phyloP scores from a whole-genome alignment of 148 eudicot genomes.

The Limonium bicolor region DNA sequence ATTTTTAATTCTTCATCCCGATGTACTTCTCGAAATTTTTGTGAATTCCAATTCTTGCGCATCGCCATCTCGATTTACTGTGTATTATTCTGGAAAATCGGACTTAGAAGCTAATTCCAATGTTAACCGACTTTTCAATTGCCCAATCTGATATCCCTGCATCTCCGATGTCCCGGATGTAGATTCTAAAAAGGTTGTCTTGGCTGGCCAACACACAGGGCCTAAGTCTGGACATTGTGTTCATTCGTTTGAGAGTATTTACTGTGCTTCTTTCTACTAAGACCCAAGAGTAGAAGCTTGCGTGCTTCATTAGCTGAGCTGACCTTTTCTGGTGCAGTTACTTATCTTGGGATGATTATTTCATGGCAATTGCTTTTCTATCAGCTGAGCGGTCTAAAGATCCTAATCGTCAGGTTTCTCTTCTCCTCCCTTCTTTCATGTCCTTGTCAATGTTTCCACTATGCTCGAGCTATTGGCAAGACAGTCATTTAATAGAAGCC shows the following conservation, averaged over 20 bases:
- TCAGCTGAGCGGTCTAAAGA: slow-evolving; percentile 96
- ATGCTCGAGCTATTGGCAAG: too few species aligned
- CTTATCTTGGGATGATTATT: slow-evolving; percentile 90
- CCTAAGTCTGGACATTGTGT: background rate
- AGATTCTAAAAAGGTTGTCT: background rate
- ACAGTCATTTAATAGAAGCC: too few species aligned
- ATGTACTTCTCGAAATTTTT: too few species aligned
- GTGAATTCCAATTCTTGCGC: too few species aligned
- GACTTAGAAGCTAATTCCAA: too few species aligned
- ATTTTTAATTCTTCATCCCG: background rate
- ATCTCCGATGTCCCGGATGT: background rate
- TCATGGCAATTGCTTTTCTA: slow-evolving; percentile 86
- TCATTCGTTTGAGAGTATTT: background rate
- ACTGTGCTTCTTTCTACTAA: background rate
- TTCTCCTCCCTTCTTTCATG: background rate
- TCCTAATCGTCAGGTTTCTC: slow-evolving; percentile 77
- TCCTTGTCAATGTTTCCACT: too few species aligned
- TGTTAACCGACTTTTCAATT: too few species aligned
- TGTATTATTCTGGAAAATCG: too few species aligned
- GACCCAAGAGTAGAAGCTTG: background rate
- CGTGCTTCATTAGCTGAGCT: background rate
- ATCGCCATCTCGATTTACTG: too few species aligned
- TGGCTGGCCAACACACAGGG: background rate
- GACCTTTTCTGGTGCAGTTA: slow-evolving; percentile 27
- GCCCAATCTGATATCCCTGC: background rate